phyloP scores from a whole-genome alignment of 306 rosid genomes.

The Hylodesmum podocarpum region DNA sequence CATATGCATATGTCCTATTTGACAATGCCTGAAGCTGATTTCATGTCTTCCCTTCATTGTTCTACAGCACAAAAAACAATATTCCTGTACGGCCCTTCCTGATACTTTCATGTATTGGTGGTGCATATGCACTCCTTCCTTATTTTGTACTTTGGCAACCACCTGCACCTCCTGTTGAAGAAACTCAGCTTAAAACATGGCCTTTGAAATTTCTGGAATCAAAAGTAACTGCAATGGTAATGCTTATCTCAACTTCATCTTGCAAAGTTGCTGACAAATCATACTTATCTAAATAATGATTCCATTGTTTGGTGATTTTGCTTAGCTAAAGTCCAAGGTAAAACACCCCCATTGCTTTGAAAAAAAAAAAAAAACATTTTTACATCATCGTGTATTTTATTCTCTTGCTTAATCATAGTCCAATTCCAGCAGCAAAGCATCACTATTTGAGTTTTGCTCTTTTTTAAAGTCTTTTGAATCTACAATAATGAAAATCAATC shows the following conservation, averaged over 20 bases:
- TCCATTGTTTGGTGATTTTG: slow-evolving; percentile 8
- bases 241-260: slow-evolving; percentile 16
- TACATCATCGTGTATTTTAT: neutral
- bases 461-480: neutral
- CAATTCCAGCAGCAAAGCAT: neutral
- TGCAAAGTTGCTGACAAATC: neutral
- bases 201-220: slow-evolving; percentile 87
- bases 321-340: neutral
- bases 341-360: neutral
- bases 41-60: slow-evolving; percentile 23
- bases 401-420: neutral
- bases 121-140: slow-evolving; percentile 90
- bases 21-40: slow-evolving; percentile 18
- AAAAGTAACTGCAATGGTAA: slow-evolving; percentile 81
- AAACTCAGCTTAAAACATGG: slow-evolving; percentile 68
- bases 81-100: slow-evolving; percentile 90
- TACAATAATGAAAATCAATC: neutral
- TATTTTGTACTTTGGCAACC: slow-evolving; percentile 95
- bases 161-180: slow-evolving; percentile 80
- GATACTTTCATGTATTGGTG: slow-evolving; percentile 64
- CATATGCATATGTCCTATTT: neutral
- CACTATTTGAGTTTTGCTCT: neutral
- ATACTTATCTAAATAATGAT: slow-evolving; percentile 12
- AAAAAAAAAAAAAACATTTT: neutral
- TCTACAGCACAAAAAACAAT: slow-evolving; percentile 72